Base-by-base conservation (phyloP, 73 alveolate genomes). In the Blepharisma stoltei region DNA sequence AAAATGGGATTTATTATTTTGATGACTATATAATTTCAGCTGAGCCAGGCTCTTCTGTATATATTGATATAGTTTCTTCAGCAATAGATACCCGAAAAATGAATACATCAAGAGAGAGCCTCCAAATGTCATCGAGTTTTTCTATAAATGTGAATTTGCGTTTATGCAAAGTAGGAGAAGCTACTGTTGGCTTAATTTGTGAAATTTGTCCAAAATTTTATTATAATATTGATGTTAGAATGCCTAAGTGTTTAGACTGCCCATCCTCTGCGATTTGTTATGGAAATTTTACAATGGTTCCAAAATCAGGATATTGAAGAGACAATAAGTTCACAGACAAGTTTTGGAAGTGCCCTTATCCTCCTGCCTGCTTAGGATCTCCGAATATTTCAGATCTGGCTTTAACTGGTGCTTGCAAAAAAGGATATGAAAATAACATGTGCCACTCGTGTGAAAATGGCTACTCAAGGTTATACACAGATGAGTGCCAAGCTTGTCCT, bases 281-380 rank as follows among this genome's bases (percentile, higher is more conserved):
- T 76, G 81, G 82, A 25, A 87, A 87, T 23, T 67, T 23, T 21
- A 47, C n/a, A 2, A 83, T 80, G 3, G 83, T 80, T 67, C 87
- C 91, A 0, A 52, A 21, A 0, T 25, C 70, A 14, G 91, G 81
- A 6, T 83, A 69, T 38, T 83, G 91, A 83, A 41, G 87, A 71
- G 20, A 55, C 8, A 9, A 41, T 5, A 71, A 71, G 5, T 11
- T 25, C 6, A 47, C 83, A 7, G 73, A 67, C 5, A 20, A 9
- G 60, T 76, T 82, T 54, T 7, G 46, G 6, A 25, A 77, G 21
- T 82, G 90, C 47, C 87, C 83, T 25, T 25, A 69, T 21, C 53
- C 55, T 9, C 54, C 18, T 11, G 23, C 78, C 4, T 80, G 87
- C 6, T 73, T 76, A 54, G 82, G 41, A n/a, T 80, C 81, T 85